These are phyloP conservation scores for Lomentospora prolificans DNA, from an alignment of 2,329 filamentous ascomycete genomes.

Conservation along the genomic window DNA sequence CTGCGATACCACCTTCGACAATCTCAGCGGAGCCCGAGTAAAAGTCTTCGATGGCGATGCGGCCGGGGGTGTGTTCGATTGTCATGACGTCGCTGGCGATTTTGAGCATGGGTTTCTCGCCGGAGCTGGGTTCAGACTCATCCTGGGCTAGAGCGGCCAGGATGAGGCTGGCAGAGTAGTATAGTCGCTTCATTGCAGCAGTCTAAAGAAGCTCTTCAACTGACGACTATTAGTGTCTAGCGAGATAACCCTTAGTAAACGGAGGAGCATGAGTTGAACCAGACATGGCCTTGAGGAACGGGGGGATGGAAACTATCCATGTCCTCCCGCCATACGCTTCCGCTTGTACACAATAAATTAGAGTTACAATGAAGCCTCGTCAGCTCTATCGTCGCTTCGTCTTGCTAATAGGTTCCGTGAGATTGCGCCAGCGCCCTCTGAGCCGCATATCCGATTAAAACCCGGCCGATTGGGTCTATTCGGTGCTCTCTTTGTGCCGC, in stretches of 20 bases:
- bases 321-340: too few species aligned
- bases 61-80: constrained; percentile 21
- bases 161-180: not conserved
- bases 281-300: too few species aligned
- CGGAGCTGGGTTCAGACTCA: not conserved
- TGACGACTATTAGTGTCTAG: too few species aligned
- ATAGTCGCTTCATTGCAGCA: not conserved
- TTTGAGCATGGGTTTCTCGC: not conserved
- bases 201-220: not conserved
- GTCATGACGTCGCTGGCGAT: constrained; percentile 24
- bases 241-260: too few species aligned
- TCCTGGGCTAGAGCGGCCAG: not conserved
- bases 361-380: not conserved
- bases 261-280: too few species aligned
- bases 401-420: not conserved
- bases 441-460: not conserved
- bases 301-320: too few species aligned
- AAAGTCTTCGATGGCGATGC: constrained; percentile 10
- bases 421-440: not conserved
- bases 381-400: not conserved
- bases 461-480: not conserved
- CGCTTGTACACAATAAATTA: not conserved
- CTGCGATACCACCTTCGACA: constrained; percentile 9
- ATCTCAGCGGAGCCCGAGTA: constrained; percentile 7
- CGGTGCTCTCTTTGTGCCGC: not conserved